These are phyloP conservation scores for Aspergillus sp. DNA, from an alignment of 2,329 filamentous ascomycete genomes.

Conservation along the genomic window DNA sequence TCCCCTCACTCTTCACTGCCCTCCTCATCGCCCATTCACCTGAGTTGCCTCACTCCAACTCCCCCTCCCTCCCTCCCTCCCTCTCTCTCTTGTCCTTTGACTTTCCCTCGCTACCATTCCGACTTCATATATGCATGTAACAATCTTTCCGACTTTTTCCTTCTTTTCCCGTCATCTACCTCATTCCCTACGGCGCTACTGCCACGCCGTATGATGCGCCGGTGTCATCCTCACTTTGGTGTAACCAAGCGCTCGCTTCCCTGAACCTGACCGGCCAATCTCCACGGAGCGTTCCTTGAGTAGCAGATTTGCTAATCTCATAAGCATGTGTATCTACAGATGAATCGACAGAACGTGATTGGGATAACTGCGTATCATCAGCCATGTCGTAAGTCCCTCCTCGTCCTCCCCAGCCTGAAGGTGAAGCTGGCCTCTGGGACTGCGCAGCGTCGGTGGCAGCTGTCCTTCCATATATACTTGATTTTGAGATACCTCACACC, in stretches of 20 bases:
- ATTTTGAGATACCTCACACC: neutral
- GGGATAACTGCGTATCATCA: slow-evolving; percentile 35
- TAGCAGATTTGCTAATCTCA: slow-evolving; percentile 39
- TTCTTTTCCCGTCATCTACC: slow-evolving; percentile 21
- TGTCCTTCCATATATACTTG: slow-evolving; percentile 9
- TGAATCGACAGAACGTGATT: slow-evolving; percentile 41
- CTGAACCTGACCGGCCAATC: slow-evolving; percentile 33
- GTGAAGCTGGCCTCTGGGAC: neutral
- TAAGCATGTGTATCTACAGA: slow-evolving; percentile 43
- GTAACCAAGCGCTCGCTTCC: slow-evolving; percentile 36
- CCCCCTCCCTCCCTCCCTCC: slow-evolving; percentile 1
- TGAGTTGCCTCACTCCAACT: neutral
- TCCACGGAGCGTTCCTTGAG: slow-evolving; percentile 30
- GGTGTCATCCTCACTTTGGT: slow-evolving; percentile 41
- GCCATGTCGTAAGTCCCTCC: slow-evolving; percentile 45
- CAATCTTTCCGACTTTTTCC: slow-evolving; percentile 19
- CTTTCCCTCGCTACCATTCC: slow-evolving; percentile 16
- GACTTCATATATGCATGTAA: slow-evolving; percentile 24
- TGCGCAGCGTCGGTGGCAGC: slow-evolving; percentile 2
- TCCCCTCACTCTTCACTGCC: neutral
- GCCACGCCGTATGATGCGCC: slow-evolving; percentile 37
- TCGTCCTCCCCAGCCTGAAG: slow-evolving; percentile 18
- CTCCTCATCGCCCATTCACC: slow-evolving; percentile 4
- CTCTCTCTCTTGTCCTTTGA: slow-evolving; percentile 7
- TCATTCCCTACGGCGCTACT: slow-evolving; percentile 30